Base-by-base conservation (phyloP, 2,329 filamentous ascomycete genomes). In the Orbilia javanica region DNA sequence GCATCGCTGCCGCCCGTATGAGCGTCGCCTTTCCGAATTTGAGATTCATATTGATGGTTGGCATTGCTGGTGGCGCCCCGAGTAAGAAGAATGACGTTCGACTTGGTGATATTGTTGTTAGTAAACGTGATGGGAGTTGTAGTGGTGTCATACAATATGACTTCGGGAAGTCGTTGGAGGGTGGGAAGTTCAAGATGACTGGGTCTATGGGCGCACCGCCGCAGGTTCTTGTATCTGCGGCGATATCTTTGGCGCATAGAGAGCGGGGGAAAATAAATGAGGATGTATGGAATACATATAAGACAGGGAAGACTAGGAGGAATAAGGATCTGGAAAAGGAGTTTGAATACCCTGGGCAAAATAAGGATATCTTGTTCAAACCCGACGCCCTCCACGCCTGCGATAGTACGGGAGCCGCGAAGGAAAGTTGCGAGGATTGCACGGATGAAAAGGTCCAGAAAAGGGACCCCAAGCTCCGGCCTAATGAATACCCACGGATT, bases 41-140 rank as follows among this genome's bases (percentile, higher is more conserved):
- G 5, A 34, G 50, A 18, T 60, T 57, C 18, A 36, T 50, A 7
- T 46, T 68, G 15, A 46, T 68, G 48, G 50, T 60, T n/a, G 65
- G 52, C 5, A 36, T 68, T 3, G 65, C 13, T 18, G 52, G 52
- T 13, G 65, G 50, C n/a, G 65, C 50, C 3, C 50, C 52, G 5
- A 53, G 50, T 22, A 4, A 27, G 50, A 29, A 34, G 5, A 29
- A 68, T 60, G 65, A 68, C 25, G 20, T 55, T 27, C 48, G 52
- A 13, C 52, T 68, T 22, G 63, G 63, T 8, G 63, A 66, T 29
- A 42, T 66, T 4, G 63, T 66, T n/a, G n/a, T 60, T 31, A 57
- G 65, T 11, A 31, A 53, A 18, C 25, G 11, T 22, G 34, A 34
- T 1, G 20, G 36, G 2, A 13, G 39, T 4, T 57, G 22, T 25